Base-by-base conservation (phyloP, 1,139 yeast genomes). In the Candida glucosophila region DNA sequence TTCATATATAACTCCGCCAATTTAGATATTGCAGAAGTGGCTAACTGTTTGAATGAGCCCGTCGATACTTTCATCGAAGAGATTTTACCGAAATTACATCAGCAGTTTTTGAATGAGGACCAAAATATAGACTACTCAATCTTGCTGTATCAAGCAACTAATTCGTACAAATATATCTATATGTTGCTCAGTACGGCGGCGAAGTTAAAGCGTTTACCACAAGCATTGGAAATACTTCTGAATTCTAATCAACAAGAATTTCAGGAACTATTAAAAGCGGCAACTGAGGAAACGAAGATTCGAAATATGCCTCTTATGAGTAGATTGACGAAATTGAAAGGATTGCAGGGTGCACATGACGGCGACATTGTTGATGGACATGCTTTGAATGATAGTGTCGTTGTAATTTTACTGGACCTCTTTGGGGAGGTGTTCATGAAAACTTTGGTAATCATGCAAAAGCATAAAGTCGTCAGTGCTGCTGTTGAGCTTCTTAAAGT, bases 351-450 rank as follows among this genome's bases (percentile, higher is more conserved):
- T 13, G 40, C 41, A 6, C 33, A 37, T 13, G 31, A 42, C 7
- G 31, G 45, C 8, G 53, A 52, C 24, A 33, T 41, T 8, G 38
- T 55, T 15, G 52, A 52, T 2, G 50, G 43, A 15, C 40, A 37
- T 27, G 47, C 37, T 25, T 57, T 55, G 34, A 61, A 56, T 28
- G 81, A 76, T 33, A 51, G 70, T 14, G 58, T 77, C 9, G 73
- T 79, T 1, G 49, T 68, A 1, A 63, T 82, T 0, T 56, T 83
- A 22, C 74, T 77, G 37, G 88, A 81, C 37, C 59, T 83, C 25
- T 80, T 81, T 39, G 74, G 82, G 47, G 64, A 74, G 2, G 59
- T 82, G 6, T 83, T 80, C 40, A 58, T 73, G 15, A 77, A 74
- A 44, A 52, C 74, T 29, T 54, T 79, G 28, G 66, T 75, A 12